Base-by-base conservation (phyloP, 2,329 filamentous ascomycete genomes). In the Ceratocystis cubensis region DNA sequence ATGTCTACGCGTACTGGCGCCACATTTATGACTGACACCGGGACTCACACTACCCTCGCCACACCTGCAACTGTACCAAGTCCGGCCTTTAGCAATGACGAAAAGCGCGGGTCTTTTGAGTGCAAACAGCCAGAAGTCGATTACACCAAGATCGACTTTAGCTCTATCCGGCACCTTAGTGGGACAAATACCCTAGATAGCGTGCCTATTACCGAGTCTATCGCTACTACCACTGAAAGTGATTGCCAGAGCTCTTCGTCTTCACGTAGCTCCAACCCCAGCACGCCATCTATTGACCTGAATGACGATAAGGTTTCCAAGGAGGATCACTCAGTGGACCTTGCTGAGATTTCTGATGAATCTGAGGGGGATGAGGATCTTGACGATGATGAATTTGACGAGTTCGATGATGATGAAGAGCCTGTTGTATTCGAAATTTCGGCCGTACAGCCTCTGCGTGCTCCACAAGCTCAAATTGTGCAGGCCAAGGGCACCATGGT, bases 401-500 rank as follows among this genome's bases (percentile, higher is more conserved):
- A 82, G 8, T 78, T 79, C 15, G 78, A 79, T 3, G 80, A 81
- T 1, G 80, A 81, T 1, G 83, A 89, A 70, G 86, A 88, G 71
- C 82, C 86, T 1, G 78, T 90, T 44, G 82, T 91, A 37, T 88
- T 86, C 68, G 86, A 89, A 71, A 82, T 81, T 3, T 68, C 68
- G 2, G 79, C 83, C 17, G 78, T 81, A 22, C 80, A 84, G 69
- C 81, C 81, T 17, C 77, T 84, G 17, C 72, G 74, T 50, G 79
- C 81, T 5, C 82, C 84, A 64, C 82, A 84, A 50, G 81, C 83
- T 1, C 84, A 88, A 1, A 81, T 85, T 66, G 84, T 91, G 66
- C 81, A 82, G 37, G 87, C 85, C 48, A 88, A 89, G 72, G 89
- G 91, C 28, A 87, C 88, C 63, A 79, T 96, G 63, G 89, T 96